phyloP scores from a whole-genome alignment of 768 basidiomycete genomes.

The Suillus alpinus region DNA sequence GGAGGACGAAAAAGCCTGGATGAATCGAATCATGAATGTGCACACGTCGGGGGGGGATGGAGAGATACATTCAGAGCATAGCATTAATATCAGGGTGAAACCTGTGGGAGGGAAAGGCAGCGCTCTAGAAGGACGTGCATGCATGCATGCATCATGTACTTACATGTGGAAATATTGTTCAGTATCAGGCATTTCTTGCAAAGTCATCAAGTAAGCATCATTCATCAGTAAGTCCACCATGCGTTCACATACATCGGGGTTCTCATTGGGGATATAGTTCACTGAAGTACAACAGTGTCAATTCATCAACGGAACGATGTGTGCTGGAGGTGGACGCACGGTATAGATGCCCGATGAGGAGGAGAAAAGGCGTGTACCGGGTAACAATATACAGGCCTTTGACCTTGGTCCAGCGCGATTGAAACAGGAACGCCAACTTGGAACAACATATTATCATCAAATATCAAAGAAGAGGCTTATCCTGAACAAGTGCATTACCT shows the following conservation, averaged over 20 bases:
- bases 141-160: background rate
- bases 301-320: background rate
- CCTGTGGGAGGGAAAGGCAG: background rate
- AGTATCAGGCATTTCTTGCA: background rate
- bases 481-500: background rate
- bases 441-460: background rate
- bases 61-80: background rate
- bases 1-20: background rate
- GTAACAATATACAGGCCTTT: background rate
- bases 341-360: background rate
- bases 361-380: background rate
- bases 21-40: background rate
- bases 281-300: background rate
- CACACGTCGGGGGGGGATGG: background rate
- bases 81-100: background rate
- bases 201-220: background rate
- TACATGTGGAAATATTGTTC: background rate
- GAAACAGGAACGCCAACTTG: background rate
- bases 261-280: background rate
- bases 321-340: background rate
- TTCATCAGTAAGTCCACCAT: background rate
- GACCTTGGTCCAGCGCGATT: background rate
- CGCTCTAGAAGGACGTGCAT: background rate
- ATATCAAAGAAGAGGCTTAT: background rate
- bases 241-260: background rate